Percentiles rank a stretch among this genome's conserved stretches.
Evolutionary conservation across 176 grass and related monocot species (phyloP).

Genomic region (Saccharum spontaneum): DNA sequence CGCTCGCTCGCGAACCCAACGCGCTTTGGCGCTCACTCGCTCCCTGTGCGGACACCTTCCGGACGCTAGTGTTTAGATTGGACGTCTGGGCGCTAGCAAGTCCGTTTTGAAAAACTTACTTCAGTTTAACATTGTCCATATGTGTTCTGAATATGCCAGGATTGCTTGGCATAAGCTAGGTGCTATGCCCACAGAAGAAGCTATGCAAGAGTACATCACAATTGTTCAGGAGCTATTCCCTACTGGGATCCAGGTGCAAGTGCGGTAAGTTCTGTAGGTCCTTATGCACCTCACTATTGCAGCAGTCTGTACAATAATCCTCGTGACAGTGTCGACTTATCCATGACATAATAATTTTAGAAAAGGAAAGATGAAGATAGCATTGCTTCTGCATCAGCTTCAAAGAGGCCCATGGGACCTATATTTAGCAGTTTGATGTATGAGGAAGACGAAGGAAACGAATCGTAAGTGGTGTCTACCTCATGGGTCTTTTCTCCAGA

Average conservation of each 20-base stretch:
- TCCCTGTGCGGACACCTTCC: too few relatives aligned
- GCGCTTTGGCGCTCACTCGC: too few relatives aligned
- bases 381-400: constrained; percentile 54
- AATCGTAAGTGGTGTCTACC: constrained; percentile 52
- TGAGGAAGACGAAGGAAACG: constrained; percentile 71
- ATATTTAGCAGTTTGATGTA: constrained; percentile 94
- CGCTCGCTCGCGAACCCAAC: too few relatives aligned
- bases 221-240: constrained; percentile 82
- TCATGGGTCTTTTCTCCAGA: background rate
- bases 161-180: constrained; percentile 94
- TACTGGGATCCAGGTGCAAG: constrained; percentile 62
- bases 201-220: constrained; percentile 89
- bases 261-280: constrained; percentile 35
- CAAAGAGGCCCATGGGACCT: constrained; percentile 84
- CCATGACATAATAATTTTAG: constrained; percentile 34
- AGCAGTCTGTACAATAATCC: background rate
- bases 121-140: background rate
- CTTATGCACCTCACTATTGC: background rate
- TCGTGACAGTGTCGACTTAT: background rate
- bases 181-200: constrained; percentile 88
- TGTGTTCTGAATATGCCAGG: constrained; percentile 46
- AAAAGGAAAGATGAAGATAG: constrained; percentile 51
- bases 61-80: background rate
- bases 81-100: too few relatives aligned
- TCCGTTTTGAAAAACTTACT: background rate